Percentiles rank a stretch among this genome's conserved stretches.
These are phyloP conservation scores for Carex scoparia DNA, from an alignment of 176 grass and related monocot genomes.

Conservation along the genomic window DNA sequence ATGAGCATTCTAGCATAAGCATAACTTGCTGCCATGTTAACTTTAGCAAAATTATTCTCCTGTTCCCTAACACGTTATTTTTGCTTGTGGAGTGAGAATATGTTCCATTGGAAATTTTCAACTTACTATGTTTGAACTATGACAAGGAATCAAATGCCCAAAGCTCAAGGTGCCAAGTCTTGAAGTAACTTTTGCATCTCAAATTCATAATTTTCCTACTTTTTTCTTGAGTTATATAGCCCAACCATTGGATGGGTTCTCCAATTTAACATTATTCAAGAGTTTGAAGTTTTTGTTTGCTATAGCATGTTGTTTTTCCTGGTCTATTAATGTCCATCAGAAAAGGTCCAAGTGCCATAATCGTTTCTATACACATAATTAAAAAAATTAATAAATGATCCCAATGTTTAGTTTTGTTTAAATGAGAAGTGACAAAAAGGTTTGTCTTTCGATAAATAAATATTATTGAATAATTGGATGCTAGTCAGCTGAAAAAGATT, in stretches of 20 bases:
- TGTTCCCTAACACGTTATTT: background rate
- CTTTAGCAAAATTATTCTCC: background rate
- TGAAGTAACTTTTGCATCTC: background rate
- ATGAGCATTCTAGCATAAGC: background rate
- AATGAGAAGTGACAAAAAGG: background rate
- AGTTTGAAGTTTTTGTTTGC: background rate
- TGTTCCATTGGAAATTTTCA: background rate
- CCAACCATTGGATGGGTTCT: background rate
- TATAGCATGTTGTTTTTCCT: background rate
- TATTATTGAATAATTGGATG: background rate
- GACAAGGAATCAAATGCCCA: background rate
- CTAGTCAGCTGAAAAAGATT: background rate
- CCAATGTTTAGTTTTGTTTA: background rate
- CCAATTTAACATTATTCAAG: background rate
- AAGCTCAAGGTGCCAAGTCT: background rate
- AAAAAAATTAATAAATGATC: background rate
- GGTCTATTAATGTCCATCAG: background rate
- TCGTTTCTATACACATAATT: background rate
- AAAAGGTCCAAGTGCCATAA: background rate
- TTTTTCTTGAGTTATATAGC: background rate
- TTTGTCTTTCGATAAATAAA: background rate
- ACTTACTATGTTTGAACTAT: background rate
- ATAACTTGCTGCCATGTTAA: background rate
- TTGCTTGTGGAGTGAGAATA: conserved; percentile 6
- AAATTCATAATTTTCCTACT: background rate